Conservation (phyloP, 176 grass and related monocot genomes). For the Typha latifolia region DNA sequence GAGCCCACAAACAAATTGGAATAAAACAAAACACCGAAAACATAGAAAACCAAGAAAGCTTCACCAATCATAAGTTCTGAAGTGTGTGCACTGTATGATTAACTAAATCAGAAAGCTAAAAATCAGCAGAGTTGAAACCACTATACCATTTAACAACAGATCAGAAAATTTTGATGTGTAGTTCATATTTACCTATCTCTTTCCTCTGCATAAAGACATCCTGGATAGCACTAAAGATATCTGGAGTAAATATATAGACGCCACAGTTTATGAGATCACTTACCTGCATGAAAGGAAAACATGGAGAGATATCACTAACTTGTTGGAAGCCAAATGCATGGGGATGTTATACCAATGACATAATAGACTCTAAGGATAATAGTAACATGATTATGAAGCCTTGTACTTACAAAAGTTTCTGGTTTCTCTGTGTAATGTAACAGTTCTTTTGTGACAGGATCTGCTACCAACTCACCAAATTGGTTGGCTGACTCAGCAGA, state of each 20-base stretch:
- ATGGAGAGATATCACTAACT: slow-evolving; percentile 11
- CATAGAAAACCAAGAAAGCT: too few relatives aligned
- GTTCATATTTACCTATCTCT: slow-evolving; percentile 62
- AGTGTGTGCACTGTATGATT: too few relatives aligned
- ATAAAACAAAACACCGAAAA: too few relatives aligned
- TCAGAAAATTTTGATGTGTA: neutral
- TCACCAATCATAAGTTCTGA: too few relatives aligned
- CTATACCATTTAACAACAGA: too few relatives aligned
- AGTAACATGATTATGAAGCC: slow-evolving; percentile 4
- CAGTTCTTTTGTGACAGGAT: slow-evolving; percentile 90
- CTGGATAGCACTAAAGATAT: slow-evolving; percentile 85
- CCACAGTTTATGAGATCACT: slow-evolving; percentile 98
- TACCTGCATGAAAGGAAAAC: slow-evolving; percentile 48
- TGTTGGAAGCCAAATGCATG: neutral
- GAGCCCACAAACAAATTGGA: too few relatives aligned
- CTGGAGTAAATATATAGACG: slow-evolving; percentile 96
- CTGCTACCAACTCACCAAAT: slow-evolving; percentile 97
- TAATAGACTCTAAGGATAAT: neutral
- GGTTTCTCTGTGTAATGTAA: slow-evolving; percentile 94
- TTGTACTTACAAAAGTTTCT: slow-evolving; percentile 88
- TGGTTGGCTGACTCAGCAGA: slow-evolving; percentile 95
- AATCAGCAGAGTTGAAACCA: too few relatives aligned
- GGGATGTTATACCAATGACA: too few relatives aligned
- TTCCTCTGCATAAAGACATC: slow-evolving; percentile 79
- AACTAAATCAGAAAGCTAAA: too few relatives aligned